Evolutionary conservation across 345 rosid species (phyloP).

Genomic region (Salix caprea): DNA sequence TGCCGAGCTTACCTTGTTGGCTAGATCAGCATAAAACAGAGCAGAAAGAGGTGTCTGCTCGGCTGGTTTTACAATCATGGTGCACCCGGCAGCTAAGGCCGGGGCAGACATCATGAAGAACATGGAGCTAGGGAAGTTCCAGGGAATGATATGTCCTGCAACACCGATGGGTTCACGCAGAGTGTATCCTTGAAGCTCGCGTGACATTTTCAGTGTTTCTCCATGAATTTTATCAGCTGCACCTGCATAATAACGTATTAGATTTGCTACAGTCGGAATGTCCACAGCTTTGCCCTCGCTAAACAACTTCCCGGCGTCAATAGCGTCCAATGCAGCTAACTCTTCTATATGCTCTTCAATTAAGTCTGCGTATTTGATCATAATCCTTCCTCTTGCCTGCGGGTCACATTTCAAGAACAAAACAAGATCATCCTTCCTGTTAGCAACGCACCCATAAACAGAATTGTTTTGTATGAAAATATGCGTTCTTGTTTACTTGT

Average conservation of each 20-base stretch:
- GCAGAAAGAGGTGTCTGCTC: slow-evolving; percentile 93
- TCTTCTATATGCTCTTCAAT: slow-evolving; percentile 58
- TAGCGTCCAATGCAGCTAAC: slow-evolving; percentile 58
- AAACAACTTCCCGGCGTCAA: slow-evolving; percentile 68
- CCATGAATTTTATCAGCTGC: slow-evolving; percentile 94
- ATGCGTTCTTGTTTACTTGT: too few species aligned
- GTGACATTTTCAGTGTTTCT: slow-evolving; percentile 55
- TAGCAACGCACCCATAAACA: too few species aligned
- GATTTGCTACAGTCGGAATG: slow-evolving; percentile 37
- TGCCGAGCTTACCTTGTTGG: slow-evolving; percentile 35
- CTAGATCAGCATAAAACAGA: slow-evolving; percentile 58
- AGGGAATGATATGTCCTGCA: slow-evolving; percentile 74
- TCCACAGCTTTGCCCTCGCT: slow-evolving; percentile 36
- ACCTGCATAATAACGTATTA: slow-evolving; percentile 70
- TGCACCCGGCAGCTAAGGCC: slow-evolving; percentile 83
- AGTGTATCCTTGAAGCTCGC: slow-evolving; percentile 61
- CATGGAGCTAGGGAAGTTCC: slow-evolving; percentile 73
- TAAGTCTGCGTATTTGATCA: slow-evolving; percentile 60
- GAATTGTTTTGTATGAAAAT: too few species aligned
- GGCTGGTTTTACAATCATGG: slow-evolving; percentile 80
- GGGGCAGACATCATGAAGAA: slow-evolving; percentile 68
- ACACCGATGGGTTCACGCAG: slow-evolving; percentile 82
- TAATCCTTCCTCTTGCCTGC: slow-evolving; percentile 61
- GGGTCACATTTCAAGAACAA: neutral
- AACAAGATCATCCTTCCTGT: neutral